Base-by-base conservation (phyloP, 331 rosid species). In the Stylosanthes scabra region DNA sequence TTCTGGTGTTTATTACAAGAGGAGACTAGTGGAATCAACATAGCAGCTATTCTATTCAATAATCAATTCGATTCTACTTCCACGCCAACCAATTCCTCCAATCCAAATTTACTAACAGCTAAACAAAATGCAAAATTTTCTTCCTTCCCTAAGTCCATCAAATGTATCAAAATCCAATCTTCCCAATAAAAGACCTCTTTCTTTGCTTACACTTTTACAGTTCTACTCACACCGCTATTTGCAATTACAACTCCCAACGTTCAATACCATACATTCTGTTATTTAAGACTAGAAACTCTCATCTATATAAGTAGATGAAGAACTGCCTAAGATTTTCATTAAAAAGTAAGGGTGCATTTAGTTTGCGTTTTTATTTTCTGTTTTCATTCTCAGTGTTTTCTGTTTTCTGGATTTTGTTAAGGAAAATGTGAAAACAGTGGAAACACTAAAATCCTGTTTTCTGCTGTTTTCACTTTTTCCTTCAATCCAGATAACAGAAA, bases 91-190 rank as follows among this genome's bases (percentile, higher is more conserved):
- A 1, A 62, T 52, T 67, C 45, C 16, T 61, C 51, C n/a, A 62
- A 62, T 74, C 70, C 56, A 58, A 55, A 68, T 44, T 31, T 49
- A 16, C 69, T 37, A 58, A 68, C 13, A 40, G 63, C 37, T 14
- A 59, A 52, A 59, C 8, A 39, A 15, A 51, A 68, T 20, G 47
- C 45, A 57, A 12, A 20, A 68, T 49, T 9, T 66, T 72, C 65
- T 50, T 40, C 64, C 37, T 47, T 34, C 11, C 41, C 34, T 37
- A 16, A 20, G 54, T 10, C 25, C 13, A 39, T 31, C 63, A 28
- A 50, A 41, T 63, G 27, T 59, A 60, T 25, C 37, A 46, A 64
- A 34, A 78, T 34, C 27, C 56, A 31, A 52, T 39, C 45, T 12
- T 47, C 40, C 50, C 69, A 49, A 31, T 56, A 37, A 41, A 37